Conservation (phyloP, 768 basidiomycete genomes). For the Amanita exitialis region DNA sequence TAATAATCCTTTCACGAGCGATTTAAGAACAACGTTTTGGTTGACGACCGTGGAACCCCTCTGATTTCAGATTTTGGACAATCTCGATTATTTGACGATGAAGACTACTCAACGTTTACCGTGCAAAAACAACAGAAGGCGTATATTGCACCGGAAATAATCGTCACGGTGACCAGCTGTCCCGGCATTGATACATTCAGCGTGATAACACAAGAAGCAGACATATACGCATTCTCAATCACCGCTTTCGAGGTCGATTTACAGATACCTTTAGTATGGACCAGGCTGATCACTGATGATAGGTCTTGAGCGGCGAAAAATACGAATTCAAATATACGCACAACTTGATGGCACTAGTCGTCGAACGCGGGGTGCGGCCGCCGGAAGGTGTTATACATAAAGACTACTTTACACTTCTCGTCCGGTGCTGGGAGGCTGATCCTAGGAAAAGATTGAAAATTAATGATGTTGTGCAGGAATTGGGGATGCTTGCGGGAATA, state of each 20-base stretch:
- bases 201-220: not conserved
- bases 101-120: not conserved
- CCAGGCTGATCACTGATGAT: not conserved
- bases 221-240: conserved; percentile 1
- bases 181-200: not conserved
- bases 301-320: not conserved
- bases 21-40: not conserved
- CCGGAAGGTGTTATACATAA: not conserved
- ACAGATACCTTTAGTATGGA: not conserved
- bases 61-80: not conserved
- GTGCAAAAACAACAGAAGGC: not conserved
- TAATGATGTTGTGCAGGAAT: not conserved
- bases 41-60: not conserved
- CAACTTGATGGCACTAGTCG: not conserved
- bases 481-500: no score
- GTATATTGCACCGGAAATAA: not conserved
- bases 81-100: not conserved
- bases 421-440: not conserved
- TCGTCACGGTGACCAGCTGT: no score
- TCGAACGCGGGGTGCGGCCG: not conserved
- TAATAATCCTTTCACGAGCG: not conserved
- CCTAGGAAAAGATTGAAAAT: not conserved
- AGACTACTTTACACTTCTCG: not conserved
- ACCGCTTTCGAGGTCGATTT: not conserved
- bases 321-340: not conserved